These are phyloP conservation scores for Pestalotiopsis sp. DNA, from an alignment of 2,329 filamentous ascomycete genomes.

Conservation along the genomic window DNA sequence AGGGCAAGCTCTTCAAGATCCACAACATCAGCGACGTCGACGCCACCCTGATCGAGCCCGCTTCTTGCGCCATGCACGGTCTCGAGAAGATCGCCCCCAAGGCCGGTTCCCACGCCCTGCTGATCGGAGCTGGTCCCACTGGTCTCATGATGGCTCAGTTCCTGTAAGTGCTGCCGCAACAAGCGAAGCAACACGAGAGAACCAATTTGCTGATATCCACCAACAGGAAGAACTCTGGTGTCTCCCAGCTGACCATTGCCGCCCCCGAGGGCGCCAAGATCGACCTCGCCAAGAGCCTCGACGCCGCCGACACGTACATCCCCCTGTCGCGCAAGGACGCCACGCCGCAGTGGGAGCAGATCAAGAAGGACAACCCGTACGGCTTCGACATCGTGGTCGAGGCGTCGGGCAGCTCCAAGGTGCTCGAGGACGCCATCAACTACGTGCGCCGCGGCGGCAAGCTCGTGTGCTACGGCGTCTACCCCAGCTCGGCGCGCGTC, in stretches of 20 bases:
- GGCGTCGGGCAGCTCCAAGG: constrained; percentile 68
- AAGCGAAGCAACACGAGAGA: constrained; percentile 2
- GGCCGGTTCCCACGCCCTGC: constrained; percentile 64
- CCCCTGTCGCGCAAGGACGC: constrained; percentile 57
- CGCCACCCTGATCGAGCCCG: constrained; percentile 70
- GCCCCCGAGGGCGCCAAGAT: constrained; percentile 71
- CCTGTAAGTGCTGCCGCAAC: constrained; percentile 19
- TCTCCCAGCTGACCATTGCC: constrained; percentile 70
- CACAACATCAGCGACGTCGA: constrained; percentile 68
- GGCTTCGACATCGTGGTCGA: constrained; percentile 74
- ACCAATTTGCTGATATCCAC: not conserved
- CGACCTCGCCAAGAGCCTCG: constrained; percentile 63
- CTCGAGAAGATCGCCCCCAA: constrained; percentile 69
- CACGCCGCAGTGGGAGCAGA: constrained; percentile 59
- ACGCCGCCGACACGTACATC: constrained; percentile 56
- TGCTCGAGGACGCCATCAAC: constrained; percentile 71
- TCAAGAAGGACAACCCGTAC: constrained; percentile 68
- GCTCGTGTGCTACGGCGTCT: constrained; percentile 73
- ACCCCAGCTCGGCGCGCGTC: constrained; percentile 62
- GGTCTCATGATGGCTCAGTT: constrained; percentile 52
- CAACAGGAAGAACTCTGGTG: constrained; percentile 54
- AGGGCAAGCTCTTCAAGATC: constrained; percentile 63
- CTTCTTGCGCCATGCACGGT: constrained; percentile 71
- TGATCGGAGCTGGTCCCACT: constrained; percentile 69
- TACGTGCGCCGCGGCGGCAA: constrained; percentile 73